These are phyloP conservation scores for Mortierella sp. DNA, from an alignment of 371 early-diverging fungal genomes.

Conservation along the genomic window DNA sequence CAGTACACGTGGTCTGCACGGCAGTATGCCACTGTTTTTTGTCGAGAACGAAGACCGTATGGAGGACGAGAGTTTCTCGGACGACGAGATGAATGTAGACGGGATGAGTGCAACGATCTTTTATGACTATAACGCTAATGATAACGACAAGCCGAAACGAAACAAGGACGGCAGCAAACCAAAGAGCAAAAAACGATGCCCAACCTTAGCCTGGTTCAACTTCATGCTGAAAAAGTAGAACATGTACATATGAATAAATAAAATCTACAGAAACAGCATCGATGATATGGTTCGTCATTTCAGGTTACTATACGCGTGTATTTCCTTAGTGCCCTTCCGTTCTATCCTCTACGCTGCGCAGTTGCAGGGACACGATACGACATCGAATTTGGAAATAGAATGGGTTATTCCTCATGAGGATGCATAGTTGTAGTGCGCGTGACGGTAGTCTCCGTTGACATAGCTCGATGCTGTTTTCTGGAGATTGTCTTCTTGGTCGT, in stretches of 20 bases:
- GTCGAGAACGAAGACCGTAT: too few relatives aligned
- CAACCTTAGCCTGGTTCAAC: conserved; percentile 14
- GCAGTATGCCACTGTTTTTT: background rate
- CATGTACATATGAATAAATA: background rate
- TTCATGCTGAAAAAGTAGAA: conserved; percentile 20
- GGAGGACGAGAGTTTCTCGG: conserved; percentile 4
- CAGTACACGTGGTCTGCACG: conserved; percentile 21
- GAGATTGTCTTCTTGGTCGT: too few relatives aligned
- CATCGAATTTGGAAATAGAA: too few relatives aligned
- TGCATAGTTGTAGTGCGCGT: too few relatives aligned
- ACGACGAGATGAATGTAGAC: conserved; percentile 6
- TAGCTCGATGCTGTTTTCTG: too few relatives aligned
- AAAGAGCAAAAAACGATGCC: conserved; percentile 19
- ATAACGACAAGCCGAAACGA: background rate
- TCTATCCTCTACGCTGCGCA: too few relatives aligned
- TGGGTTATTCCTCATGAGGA: too few relatives aligned
- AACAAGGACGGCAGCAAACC: background rate
- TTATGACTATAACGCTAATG: background rate
- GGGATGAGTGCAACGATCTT: background rate
- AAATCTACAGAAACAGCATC: background rate
- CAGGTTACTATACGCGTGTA: too few relatives aligned
- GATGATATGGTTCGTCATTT: too few relatives aligned
- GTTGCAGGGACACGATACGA: too few relatives aligned
- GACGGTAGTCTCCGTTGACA: too few relatives aligned
- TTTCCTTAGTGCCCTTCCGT: too few relatives aligned